Evolutionary conservation across 192 early-diverging fungal genomes (phyloP).

Genomic region (Coemansia sp.): DNA sequence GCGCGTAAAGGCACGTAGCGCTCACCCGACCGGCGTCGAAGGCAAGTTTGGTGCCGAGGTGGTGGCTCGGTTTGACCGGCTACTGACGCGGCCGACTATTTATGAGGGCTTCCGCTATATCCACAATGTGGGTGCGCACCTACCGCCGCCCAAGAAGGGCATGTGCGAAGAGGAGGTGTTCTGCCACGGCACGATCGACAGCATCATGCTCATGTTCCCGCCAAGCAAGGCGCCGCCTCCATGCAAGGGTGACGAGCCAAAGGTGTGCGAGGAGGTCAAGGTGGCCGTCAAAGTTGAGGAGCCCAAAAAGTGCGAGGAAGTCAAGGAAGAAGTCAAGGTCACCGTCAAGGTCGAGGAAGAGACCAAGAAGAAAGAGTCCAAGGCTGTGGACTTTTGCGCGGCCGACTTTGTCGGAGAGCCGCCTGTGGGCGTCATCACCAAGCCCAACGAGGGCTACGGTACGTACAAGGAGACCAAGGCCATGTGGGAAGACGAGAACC

Average conservation of each 20-base stretch:
- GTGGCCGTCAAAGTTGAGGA: conserved; percentile 51
- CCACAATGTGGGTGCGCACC: conserved; percentile 53
- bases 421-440: conserved; percentile 47
- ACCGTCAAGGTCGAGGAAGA: conserved; percentile 50
- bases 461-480: conserved; percentile 59
- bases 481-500: conserved; percentile 58
- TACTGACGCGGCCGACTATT: conserved; percentile 50
- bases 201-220: conserved; percentile 54
- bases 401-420: conserved; percentile 47
- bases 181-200: conserved; percentile 40
- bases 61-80: conserved; percentile 59
- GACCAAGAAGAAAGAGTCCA: conserved; percentile 37
- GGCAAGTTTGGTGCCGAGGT: conserved; percentile 64
- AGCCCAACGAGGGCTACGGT: conserved; percentile 56
- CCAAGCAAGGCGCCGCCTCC: conserved; percentile 46
- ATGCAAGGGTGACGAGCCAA: conserved; percentile 26
- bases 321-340: conserved; percentile 43
- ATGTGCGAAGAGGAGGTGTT: conserved; percentile 54
- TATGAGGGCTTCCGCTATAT: conserved; percentile 58
- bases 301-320: conserved; percentile 18
- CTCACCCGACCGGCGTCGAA: conserved; percentile 73
- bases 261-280: conserved; percentile 25
- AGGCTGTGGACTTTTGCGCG: conserved; percentile 49
- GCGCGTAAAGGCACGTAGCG: conserved; percentile 60
- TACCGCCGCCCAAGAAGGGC: conserved; percentile 50